phyloP scores from a whole-genome alignment of 139 green algal species.

The Spirogloea muscicola region DNA sequence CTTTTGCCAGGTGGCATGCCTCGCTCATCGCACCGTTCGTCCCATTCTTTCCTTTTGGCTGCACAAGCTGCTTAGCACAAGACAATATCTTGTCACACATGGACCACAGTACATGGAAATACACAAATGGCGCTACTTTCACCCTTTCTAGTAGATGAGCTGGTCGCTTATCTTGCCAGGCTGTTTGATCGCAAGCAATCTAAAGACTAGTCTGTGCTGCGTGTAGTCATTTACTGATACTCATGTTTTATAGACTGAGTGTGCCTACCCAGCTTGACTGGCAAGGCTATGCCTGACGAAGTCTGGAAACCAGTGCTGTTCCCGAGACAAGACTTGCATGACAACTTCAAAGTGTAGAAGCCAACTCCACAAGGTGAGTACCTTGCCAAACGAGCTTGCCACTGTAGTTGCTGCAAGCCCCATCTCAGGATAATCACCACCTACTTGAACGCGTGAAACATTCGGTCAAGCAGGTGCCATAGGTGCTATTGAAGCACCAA shows the following conservation, averaged over 20 bases:
- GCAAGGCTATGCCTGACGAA: too few species aligned
- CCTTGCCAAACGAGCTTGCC: conserved; percentile 33
- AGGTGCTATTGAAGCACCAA: too few species aligned
- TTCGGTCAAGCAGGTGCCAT: too few species aligned
- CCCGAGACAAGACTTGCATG: background rate
- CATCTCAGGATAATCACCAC: conserved; percentile 37
- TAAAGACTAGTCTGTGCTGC: too few species aligned
- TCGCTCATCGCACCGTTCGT: background rate
- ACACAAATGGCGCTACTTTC: background rate
- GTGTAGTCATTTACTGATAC: too few species aligned
- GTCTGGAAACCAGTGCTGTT: too few species aligned
- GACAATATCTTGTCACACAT: background rate
- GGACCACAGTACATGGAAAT: background rate
- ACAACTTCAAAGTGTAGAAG: background rate
- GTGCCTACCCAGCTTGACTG: too few species aligned
- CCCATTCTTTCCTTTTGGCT: too few species aligned
- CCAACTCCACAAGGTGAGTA: background rate
- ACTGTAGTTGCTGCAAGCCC: conserved; percentile 33
- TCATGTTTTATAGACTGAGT: background rate
- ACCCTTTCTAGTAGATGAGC: background rate
- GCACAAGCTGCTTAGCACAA: too few species aligned
- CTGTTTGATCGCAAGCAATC: too few species aligned
- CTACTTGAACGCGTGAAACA: too few species aligned
- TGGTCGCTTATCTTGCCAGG: background rate
- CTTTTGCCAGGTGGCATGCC: conserved; percentile 22